Evolutionary conservation across 768 basidiomycete genomes (phyloP).

Genomic region (Fomitopsis pulvina): DNA sequence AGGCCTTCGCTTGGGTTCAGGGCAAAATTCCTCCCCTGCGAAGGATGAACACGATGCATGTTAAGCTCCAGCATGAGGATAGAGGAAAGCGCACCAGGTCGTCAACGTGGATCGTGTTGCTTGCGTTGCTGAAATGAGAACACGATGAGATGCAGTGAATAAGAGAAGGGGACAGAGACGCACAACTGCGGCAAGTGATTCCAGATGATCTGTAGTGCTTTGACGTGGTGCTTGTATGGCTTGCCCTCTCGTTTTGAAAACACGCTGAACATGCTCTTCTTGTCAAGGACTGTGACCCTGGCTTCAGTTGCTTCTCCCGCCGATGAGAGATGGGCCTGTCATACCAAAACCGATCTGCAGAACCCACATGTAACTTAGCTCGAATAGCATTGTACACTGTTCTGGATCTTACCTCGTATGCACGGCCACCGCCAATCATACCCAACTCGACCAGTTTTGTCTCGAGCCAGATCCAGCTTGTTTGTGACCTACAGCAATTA

Average conservation of each 20-base stretch:
- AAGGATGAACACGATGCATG: slow-evolving; percentile 6
- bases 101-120: slow-evolving; percentile 84
- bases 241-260: slow-evolving; percentile 70
- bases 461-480: slow-evolving; percentile 87
- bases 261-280: slow-evolving; percentile 84
- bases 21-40: slow-evolving; percentile 77
- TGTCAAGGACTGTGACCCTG: slow-evolving; percentile 70
- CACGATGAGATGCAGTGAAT: slow-evolving; percentile 2
- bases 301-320: too few species aligned
- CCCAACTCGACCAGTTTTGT: slow-evolving; percentile 81
- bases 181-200: slow-evolving; percentile 80
- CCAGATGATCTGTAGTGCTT: slow-evolving; percentile 83
- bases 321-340: too few species aligned
- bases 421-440: slow-evolving; percentile 65
- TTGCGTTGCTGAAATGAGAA: slow-evolving; percentile 38
- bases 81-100: slow-evolving; percentile 47
- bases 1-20: slow-evolving; percentile 80
- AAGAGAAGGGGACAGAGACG: slow-evolving; percentile 17
- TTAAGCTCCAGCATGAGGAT: not conserved
- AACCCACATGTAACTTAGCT: too few species aligned
- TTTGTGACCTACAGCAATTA: slow-evolving; percentile 55
- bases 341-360: too few species aligned
- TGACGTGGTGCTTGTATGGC: slow-evolving; percentile 75
- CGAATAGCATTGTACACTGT: not conserved
- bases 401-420: slow-evolving; percentile 53